A percentile compares a stretch with the other conserved stretches of the same genome.
These are phyloP conservation scores for Letharia lupina DNA, from an alignment of 495 filamentous ascomycete species.

Conservation along the genomic window DNA sequence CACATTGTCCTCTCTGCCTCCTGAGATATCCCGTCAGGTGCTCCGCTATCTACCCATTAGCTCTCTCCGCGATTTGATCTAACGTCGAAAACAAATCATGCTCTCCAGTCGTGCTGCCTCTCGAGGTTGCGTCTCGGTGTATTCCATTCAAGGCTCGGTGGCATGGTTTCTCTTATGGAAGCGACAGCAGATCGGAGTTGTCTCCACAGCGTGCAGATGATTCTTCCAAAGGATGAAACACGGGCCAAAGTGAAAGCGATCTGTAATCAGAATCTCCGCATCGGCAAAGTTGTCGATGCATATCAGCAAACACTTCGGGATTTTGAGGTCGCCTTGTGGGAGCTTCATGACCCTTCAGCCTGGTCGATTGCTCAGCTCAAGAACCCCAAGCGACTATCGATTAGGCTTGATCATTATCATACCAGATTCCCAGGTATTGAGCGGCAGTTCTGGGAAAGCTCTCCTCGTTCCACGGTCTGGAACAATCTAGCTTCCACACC, in stretches of 20 bases:
- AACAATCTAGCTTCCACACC: slow-evolving; percentile 24
- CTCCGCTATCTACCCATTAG: slow-evolving; percentile 31
- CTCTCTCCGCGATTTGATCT: slow-evolving; percentile 32
- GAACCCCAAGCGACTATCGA: slow-evolving; percentile 11
- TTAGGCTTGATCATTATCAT: slow-evolving; percentile 34
- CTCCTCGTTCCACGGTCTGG: slow-evolving; percentile 31
- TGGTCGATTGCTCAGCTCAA: slow-evolving; percentile 4
- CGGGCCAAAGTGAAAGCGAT: slow-evolving; percentile 13
- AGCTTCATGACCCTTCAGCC: slow-evolving; percentile 13
- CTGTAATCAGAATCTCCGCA: slow-evolving; percentile 13
- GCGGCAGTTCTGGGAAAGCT: slow-evolving; percentile 27
- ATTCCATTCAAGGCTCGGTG: slow-evolving; percentile 32
- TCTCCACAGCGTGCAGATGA: slow-evolving; percentile 16
- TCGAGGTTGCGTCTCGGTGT: slow-evolving; percentile 29
- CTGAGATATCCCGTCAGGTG: slow-evolving; percentile 32
- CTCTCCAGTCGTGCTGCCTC: slow-evolving; percentile 29
- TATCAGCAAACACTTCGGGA: slow-evolving; percentile 28
- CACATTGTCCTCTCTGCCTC: slow-evolving; percentile 22
- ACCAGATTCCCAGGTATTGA: slow-evolving; percentile 28
- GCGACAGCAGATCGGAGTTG: slow-evolving; percentile 16
- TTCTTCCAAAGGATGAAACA: slow-evolving; percentile 13
- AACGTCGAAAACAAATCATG: slow-evolving; percentile 29
- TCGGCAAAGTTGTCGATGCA: slow-evolving; percentile 6
- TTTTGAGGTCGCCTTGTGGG: slow-evolving; percentile 24
- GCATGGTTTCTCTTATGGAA: slow-evolving; percentile 31